A percentile compares a stretch with the other conserved stretches of the same genome.
phyloP scores from a whole-genome alignment of 139 green algal species.

The Eudorina sp. region DNA sequence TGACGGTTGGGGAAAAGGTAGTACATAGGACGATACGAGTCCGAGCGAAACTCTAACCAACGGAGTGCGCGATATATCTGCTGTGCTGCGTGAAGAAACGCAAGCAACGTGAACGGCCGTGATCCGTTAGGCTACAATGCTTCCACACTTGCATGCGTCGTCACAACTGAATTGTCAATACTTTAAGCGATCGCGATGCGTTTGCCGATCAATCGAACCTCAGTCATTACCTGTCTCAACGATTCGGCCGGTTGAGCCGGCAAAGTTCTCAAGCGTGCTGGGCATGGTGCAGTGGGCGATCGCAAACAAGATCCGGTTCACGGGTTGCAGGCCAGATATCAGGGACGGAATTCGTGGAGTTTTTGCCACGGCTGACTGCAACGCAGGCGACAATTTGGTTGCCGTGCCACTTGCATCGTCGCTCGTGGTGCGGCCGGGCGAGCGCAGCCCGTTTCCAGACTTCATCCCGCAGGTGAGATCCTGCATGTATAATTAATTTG shows the following conservation, averaged over 20 bases:
- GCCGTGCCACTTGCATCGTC: neutral
- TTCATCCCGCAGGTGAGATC: conserved; percentile 26
- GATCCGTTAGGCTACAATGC: no score
- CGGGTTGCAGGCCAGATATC: conserved; percentile 9
- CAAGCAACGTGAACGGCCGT: no score
- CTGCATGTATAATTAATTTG: no score
- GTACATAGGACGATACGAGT: no score
- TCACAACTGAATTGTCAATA: no score
- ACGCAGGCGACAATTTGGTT: conserved; percentile 11
- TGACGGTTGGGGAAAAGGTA: no score
- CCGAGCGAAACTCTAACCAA: no score
- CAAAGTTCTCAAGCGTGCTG: conserved; percentile 21
- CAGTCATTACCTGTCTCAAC: neutral
- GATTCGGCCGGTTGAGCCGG: neutral
- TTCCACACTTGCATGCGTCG: no score
- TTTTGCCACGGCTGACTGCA: neutral
- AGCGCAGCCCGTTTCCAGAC: conserved; percentile 18
- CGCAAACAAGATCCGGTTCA: conserved; percentile 47
- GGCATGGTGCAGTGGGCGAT: conserved; percentile 37
- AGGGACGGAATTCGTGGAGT: conserved; percentile 2
- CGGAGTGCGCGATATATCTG: no score
- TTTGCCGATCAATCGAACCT: neutral
- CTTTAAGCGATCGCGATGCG: neutral
- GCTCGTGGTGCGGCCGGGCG: neutral
- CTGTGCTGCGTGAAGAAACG: no score